These are phyloP conservation scores for Puccinia hordei DNA, from an alignment of 1,284 basidiomycete species.

Conservation along the genomic window DNA sequence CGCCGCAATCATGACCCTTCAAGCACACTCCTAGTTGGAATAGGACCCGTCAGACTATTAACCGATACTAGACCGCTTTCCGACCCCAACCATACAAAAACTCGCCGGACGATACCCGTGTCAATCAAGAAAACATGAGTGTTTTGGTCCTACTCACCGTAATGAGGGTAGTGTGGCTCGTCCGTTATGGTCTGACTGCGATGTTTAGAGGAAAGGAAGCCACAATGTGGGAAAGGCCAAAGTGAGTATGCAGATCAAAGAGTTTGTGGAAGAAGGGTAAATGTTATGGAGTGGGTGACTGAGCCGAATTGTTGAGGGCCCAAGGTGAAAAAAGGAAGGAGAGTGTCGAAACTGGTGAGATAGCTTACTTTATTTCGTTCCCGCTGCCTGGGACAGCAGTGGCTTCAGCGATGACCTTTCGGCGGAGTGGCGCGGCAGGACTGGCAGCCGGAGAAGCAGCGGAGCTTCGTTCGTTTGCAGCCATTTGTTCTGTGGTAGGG, in stretches of 20 bases:
- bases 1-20: too few relatives aligned
- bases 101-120: background rate
- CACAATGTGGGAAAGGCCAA: too few relatives aligned
- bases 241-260: too few relatives aligned
- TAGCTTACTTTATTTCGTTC: slow-evolving; percentile 3
- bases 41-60: too few relatives aligned
- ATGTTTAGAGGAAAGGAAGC: background rate
- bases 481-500: slow-evolving; percentile 2
- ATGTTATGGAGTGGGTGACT: too few relatives aligned
- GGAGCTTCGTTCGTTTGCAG: background rate
- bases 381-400: background rate
- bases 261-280: too few relatives aligned
- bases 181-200: slow-evolving; percentile 22
- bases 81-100: background rate
- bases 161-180: background rate
- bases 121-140: background rate
- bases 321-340: too few relatives aligned
- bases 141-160: background rate
- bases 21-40: too few relatives aligned
- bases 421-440: slow-evolving; percentile 5
- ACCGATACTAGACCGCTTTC: too few relatives aligned
- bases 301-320: too few relatives aligned
- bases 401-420: slow-evolving; percentile 9
- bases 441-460: background rate
- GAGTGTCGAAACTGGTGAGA: too few relatives aligned